Base-by-base conservation (phyloP, 345 rosid species). In the Gossypium raimondii region DNA sequence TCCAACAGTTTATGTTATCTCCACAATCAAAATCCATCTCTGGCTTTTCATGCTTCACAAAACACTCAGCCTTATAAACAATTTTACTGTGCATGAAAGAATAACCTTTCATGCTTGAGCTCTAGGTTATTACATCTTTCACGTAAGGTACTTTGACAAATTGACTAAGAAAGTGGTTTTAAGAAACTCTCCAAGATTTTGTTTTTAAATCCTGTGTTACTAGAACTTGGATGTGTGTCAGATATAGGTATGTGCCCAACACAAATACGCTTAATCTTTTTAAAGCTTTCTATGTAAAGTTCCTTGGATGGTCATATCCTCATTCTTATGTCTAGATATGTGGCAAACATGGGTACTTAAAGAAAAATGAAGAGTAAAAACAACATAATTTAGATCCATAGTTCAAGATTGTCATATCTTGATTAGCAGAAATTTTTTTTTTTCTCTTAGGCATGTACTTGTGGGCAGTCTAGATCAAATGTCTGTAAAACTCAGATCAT, bases 1-100 rank as follows among this genome's bases (percentile, higher is more conserved):
- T 82, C 45, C 38, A 17, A 34, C 44, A 44, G 64, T 72, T 75
- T 66, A 17, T 53, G 58, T 48, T 77, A 73, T 60, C 34, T 74
- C 64, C 51, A 73, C 34, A 14, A n/a, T 59, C 34, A 16, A 18
- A 38, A 34, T 59, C 17, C 47, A 24, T 65, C 53, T 13, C 24
- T 43, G 12, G 20, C 45, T 60, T 29, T 55, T 65, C 67, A 29
- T 69, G 58, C 18, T 68, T 67, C 18, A 38, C 43, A 53, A 63
- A 27, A 65, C 45, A 27, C 53, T 58, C 76, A 56, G 67, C 34
- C 22, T 9, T 58, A 7, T 8, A 17, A 52, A 25, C 11, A 43
- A 38, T 1, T 34, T 29, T 12, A 12, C 17, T 61, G 11, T 27
- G 43, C 44, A 27, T 27, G 65, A 25, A 61, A 57, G 62, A 57